Percentiles rank a stretch among this genome's conserved stretches.
phyloP scores from a whole-genome alignment of 495 filamentous ascomycete genomes.

The Penicillium macrosclerotiorum region DNA sequence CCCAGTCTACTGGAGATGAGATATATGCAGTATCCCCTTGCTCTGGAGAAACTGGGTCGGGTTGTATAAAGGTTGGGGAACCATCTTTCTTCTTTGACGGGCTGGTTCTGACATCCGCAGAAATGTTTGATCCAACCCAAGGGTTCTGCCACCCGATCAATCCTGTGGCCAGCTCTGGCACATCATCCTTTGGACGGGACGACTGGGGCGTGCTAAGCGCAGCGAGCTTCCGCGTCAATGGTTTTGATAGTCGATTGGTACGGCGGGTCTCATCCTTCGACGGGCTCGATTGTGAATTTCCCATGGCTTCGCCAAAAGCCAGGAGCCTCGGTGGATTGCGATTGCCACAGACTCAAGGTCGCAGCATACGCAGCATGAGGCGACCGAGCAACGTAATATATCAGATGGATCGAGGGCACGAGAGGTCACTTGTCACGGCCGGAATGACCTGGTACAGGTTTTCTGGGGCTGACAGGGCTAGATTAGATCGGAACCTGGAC shows the following conservation, averaged over 20 bases:
- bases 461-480: conserved; percentile 3
- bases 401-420: conserved; percentile 1
- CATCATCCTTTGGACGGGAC: conserved; percentile 4
- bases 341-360: conserved; percentile 11
- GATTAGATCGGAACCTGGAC: conserved; percentile 21
- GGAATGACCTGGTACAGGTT: conserved; percentile 11
- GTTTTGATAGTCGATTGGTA: conserved; percentile 45
- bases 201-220: conserved; percentile 6
- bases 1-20: not conserved
- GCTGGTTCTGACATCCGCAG: conserved; percentile 11
- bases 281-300: conserved; percentile 36
- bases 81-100: conserved; percentile 14
- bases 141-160: conserved; percentile 31
- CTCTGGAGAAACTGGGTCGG: conserved; percentile 6
- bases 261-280: conserved; percentile 37
- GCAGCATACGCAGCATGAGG: conserved; percentile 15
- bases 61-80: conserved; percentile 18
- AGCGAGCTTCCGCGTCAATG: conserved; percentile 29
- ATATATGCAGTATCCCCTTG: not conserved
- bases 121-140: conserved; percentile 22
- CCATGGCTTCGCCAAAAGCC: conserved; percentile 29
- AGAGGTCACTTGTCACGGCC: no score
- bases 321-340: conserved; percentile 9
- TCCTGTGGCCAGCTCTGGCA: conserved; percentile 11
- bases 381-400: conserved; percentile 18